Conservation (phyloP, 208 protist genomes). For the Leishmania braziliensis region DNA sequence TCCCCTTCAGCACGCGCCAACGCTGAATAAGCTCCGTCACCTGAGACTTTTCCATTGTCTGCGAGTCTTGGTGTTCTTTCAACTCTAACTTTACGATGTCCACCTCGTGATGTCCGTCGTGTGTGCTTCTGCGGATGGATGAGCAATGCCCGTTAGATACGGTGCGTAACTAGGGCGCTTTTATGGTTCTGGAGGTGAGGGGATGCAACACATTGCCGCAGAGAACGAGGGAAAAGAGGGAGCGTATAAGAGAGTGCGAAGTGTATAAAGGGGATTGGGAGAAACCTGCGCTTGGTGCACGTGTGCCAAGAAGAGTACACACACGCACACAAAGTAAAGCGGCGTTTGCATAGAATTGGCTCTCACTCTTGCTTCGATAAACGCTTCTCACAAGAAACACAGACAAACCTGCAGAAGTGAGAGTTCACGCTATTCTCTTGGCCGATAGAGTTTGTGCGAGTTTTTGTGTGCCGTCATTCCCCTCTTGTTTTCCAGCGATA, state of each 20-base stretch:
- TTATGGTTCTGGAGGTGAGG: background rate
- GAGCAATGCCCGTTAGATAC: background rate
- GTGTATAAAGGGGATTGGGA: background rate
- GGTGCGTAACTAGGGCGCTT: background rate
- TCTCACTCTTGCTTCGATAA: background rate
- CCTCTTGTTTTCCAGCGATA: background rate
- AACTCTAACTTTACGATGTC: background rate
- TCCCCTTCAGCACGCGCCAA: slow-evolving; percentile 62
- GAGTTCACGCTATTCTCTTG: background rate
- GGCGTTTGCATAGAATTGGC: background rate
- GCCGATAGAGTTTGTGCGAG: background rate
- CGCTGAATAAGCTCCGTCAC: slow-evolving; percentile 78
- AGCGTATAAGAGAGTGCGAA: background rate
- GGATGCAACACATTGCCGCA: background rate
- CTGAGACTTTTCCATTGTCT: slow-evolving; percentile 38
- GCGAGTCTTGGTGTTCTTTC: background rate
- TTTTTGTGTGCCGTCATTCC: background rate
- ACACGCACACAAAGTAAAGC: background rate
- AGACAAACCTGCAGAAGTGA: background rate
- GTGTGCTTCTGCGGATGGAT: background rate
- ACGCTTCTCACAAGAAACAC: background rate
- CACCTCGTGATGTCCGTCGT: background rate
- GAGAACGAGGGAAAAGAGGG: background rate
- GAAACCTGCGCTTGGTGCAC: background rate
- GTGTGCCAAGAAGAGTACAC: background rate